Percentiles rank a stretch among this genome's conserved stretches.
These are phyloP conservation scores for Leccinum longicurvipes DNA, from an alignment of 768 basidiomycete species.

Conservation along the genomic window DNA sequence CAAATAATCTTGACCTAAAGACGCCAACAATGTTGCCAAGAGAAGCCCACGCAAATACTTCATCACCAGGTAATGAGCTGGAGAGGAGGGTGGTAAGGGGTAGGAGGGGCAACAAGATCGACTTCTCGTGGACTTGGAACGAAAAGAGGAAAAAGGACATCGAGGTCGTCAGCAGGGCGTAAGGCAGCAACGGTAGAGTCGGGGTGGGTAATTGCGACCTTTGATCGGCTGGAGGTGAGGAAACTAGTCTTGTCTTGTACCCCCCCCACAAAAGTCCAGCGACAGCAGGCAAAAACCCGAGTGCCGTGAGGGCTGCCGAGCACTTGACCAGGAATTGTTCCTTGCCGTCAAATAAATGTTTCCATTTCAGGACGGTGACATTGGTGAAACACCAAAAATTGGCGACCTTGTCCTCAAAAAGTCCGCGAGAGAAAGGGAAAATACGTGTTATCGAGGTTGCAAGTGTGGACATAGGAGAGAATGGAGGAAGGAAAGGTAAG, in stretches of 20 bases:
- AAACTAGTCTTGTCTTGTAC: conserved; percentile 27
- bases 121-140: conserved; percentile 96
- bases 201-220: conserved; percentile 37
- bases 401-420: conserved; percentile 95
- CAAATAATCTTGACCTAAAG: conserved; percentile 63
- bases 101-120: conserved; percentile 79
- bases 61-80: conserved; percentile 30
- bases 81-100: conserved; percentile 79
- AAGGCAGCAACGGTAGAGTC: conserved; percentile 69
- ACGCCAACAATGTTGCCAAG: conserved; percentile 76
- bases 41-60: conserved; percentile 30
- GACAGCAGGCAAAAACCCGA: conserved; percentile 68
- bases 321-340: conserved; percentile 56
- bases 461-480: conserved; percentile 48
- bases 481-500: conserved; percentile 73
- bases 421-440: conserved; percentile 87
- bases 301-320: conserved; percentile 61
- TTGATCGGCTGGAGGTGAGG: neutral
- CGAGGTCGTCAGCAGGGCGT: conserved; percentile 74
- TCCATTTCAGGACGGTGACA: conserved; percentile 80
- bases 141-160: conserved; percentile 96
- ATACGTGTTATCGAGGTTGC: conserved; percentile 73
- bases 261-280: conserved; percentile 41
- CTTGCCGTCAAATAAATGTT: conserved; percentile 37
- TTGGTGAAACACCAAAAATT: conserved; percentile 98